These are phyloP conservation scores for Pseudogymnoascus sp. DNA, from an alignment of 2,329 filamentous ascomycete species.

Conservation along the genomic window DNA sequence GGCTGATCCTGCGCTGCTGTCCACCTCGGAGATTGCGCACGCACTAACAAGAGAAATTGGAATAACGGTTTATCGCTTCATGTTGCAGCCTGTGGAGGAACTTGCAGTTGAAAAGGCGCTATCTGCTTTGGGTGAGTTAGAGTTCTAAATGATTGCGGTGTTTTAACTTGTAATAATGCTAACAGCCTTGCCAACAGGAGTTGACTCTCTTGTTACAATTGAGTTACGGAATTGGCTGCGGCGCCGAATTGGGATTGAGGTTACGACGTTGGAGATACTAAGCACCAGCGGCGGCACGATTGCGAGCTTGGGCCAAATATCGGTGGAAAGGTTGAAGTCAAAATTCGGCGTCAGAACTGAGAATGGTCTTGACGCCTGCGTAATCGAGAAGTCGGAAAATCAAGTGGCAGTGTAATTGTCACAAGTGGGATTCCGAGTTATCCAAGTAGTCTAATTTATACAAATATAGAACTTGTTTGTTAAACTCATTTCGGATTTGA, in stretches of 20 bases:
- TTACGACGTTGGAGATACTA: not conserved
- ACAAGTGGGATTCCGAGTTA: not conserved
- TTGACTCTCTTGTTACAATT: slow-evolving; percentile 17
- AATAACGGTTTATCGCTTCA: not conserved
- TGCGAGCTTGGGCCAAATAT: not conserved
- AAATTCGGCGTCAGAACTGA: not conserved
- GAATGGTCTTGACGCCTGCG: not conserved
- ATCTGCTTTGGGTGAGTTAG: not conserved
- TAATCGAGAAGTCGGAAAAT: not conserved
- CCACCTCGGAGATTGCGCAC: not conserved
- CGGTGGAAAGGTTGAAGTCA: not conserved
- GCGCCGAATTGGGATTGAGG: not conserved
- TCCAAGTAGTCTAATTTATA: not conserved
- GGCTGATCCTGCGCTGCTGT: not conserved
- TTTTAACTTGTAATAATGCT: not conserved
- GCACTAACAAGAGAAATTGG: not conserved
- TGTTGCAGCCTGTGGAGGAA: not conserved
- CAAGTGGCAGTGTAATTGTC: not conserved
- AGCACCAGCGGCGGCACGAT: not conserved
- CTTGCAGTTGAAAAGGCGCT: not conserved
- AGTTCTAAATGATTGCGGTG: not conserved
- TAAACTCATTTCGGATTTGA: not conserved
- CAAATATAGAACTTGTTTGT: not conserved
- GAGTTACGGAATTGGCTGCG: slow-evolving; percentile 16
- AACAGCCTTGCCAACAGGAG: not conserved